These are phyloP conservation scores for Dissophora ornata DNA, from an alignment of 192 early-diverging fungal species.

Conservation along the genomic window DNA sequence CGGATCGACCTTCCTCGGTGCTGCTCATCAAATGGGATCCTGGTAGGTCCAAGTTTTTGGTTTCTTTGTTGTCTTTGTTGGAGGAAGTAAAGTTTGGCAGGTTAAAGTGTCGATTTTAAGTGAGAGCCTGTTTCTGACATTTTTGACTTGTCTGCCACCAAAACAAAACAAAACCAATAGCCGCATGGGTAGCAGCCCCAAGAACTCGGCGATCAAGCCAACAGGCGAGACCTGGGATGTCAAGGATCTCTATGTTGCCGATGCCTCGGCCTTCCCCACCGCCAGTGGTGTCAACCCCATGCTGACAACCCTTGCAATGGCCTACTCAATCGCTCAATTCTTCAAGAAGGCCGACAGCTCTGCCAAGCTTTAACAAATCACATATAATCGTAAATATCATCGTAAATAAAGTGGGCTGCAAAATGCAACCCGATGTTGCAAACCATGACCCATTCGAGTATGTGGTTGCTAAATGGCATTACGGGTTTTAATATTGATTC, in stretches of 20 bases:
- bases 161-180: no score
- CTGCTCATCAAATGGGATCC: slow-evolving; percentile 77
- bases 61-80: neutral
- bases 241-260: slow-evolving; percentile 77
- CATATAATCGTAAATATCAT: no score
- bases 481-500: no score
- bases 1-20: slow-evolving; percentile 52
- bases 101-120: slow-evolving; percentile 6
- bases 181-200: slow-evolving; percentile 72
- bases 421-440: no score
- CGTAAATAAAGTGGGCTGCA: no score
- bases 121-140: no score
- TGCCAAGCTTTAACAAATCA: slow-evolving; percentile 13
- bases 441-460: no score
- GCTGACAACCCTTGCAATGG: slow-evolving; percentile 50
- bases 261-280: slow-evolving; percentile 78
- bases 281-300: slow-evolving; percentile 80
- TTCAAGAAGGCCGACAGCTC: slow-evolving; percentile 25
- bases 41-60: slow-evolving; percentile 50
- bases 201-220: slow-evolving; percentile 69
- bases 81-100: no score
- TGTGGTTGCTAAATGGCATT: no score
- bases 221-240: slow-evolving; percentile 81
- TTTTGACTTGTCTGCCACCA: no score
- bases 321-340: slow-evolving; percentile 53